phyloP scores from a whole-genome alignment of 352 stramenopile genomes.

The Phytophthora nicotianae region DNA sequence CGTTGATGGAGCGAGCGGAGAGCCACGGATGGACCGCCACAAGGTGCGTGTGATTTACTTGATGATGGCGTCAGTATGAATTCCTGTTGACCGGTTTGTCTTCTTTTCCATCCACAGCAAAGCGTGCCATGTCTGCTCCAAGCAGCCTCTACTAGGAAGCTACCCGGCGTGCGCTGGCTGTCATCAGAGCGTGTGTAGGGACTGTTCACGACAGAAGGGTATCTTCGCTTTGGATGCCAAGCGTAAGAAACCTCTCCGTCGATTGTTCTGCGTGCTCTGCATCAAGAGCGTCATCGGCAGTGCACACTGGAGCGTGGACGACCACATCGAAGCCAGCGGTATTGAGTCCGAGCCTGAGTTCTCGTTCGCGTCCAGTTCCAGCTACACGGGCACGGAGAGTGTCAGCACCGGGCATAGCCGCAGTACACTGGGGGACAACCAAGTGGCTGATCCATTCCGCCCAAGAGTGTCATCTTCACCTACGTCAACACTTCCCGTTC shows the following conservation, averaged over 20 bases:
- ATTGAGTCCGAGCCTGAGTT: slow-evolving; percentile 21
- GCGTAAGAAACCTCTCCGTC: slow-evolving; percentile 25
- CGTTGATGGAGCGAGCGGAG: slow-evolving; percentile 28
- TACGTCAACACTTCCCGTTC: slow-evolving; percentile 11
- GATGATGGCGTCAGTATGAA: slow-evolving; percentile 11
- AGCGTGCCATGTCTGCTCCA: slow-evolving; percentile 42
- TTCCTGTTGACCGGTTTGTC: neutral
- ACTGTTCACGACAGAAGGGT: slow-evolving; percentile 30
- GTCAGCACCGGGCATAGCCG: slow-evolving; percentile 10
- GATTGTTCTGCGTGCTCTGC: slow-evolving; percentile 40
- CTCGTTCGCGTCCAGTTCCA: slow-evolving; percentile 10
- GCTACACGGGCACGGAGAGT: slow-evolving; percentile 11
- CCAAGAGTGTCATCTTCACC: slow-evolving; percentile 19
- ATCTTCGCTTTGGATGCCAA: slow-evolving; percentile 38
- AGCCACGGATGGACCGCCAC: slow-evolving; percentile 26
- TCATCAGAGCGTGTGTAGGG: slow-evolving; percentile 46
- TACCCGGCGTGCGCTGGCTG: slow-evolving; percentile 38
- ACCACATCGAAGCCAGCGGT: slow-evolving; percentile 22
- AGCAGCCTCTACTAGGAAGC: slow-evolving; percentile 21
- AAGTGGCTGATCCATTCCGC: slow-evolving; percentile 25
- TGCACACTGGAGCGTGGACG: slow-evolving; percentile 25
- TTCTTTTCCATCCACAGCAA: slow-evolving; percentile 21
- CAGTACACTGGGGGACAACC: slow-evolving; percentile 14
- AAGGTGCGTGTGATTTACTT: slow-evolving; percentile 17
- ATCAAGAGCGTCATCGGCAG: slow-evolving; percentile 34